A percentile compares a stretch with the other conserved stretches of the same genome.
Evolutionary conservation across 2,329 filamentous ascomycete genomes (phyloP).

Genomic region (Epichloe glyceriae): DNA sequence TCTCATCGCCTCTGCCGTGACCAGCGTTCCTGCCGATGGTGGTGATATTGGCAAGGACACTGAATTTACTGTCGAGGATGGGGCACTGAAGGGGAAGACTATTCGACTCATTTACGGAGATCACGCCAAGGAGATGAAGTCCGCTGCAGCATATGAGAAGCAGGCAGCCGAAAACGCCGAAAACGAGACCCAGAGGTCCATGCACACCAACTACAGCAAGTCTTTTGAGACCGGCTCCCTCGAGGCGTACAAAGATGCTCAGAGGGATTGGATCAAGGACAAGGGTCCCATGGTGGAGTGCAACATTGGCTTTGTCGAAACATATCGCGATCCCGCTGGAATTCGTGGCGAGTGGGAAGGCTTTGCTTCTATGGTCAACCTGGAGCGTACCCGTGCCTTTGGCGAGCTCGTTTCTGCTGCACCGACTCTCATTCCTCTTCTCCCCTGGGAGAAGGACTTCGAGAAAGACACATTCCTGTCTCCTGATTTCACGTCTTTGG

Average conservation of each 20-base stretch:
- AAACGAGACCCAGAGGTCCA: conserved; percentile 61
- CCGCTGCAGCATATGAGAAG: conserved; percentile 52
- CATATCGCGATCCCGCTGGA: conserved; percentile 71
- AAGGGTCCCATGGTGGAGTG: conserved; percentile 69
- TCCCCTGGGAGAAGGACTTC: conserved; percentile 80
- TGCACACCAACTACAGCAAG: conserved; percentile 60
- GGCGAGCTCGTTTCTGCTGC: conserved; percentile 72
- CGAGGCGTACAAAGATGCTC: conserved; percentile 66
- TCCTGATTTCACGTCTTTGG: conserved; percentile 89
- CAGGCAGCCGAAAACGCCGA: conserved; percentile 56
- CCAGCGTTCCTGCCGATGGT: conserved; percentile 44
- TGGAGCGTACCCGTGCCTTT: conserved; percentile 82
- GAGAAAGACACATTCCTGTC: conserved; percentile 95
- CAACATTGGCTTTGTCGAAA: conserved; percentile 77
- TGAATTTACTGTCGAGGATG: conserved; percentile 46
- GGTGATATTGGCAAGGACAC: conserved; percentile 57
- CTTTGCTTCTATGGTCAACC: conserved; percentile 74
- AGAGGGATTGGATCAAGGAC: conserved; percentile 71
- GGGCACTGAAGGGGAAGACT: conserved; percentile 50
- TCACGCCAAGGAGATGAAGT: conserved; percentile 56
- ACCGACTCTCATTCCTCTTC: conserved; percentile 68
- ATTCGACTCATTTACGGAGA: conserved; percentile 65
- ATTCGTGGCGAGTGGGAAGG: conserved; percentile 77
- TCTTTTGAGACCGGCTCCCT: conserved; percentile 66
- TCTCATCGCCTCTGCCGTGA: conserved; percentile 57